Percentiles rank a stretch among this genome's conserved stretches.
Evolutionary conservation across 768 basidiomycete genomes (phyloP).

Genomic region (Collybiopsis confluens): DNA sequence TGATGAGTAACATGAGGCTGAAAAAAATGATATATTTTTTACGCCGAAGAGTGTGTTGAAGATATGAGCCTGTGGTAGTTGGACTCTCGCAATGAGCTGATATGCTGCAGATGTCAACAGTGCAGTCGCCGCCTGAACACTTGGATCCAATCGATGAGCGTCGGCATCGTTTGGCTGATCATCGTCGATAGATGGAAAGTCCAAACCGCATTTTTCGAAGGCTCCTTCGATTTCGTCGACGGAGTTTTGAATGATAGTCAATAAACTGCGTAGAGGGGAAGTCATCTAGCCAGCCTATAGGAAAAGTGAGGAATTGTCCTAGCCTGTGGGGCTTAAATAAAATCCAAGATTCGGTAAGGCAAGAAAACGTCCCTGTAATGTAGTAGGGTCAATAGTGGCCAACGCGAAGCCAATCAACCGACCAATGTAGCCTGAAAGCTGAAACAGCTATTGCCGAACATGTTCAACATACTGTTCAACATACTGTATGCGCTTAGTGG

Average conservation of each 20-base stretch:
- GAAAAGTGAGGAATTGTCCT: not conserved
- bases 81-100: constrained; percentile 1
- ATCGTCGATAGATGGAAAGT: constrained; percentile 4
- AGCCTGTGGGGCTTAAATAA: too few species aligned
- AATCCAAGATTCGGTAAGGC: too few species aligned
- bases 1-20: not conserved
- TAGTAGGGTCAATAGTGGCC: too few species aligned
- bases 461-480: too few species aligned
- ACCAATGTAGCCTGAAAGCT: too few species aligned
- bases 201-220: not conserved
- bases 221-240: not conserved
- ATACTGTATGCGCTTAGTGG: too few species aligned
- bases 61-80: constrained; percentile 1
- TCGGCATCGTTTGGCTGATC: not conserved
- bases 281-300: not conserved
- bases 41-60: constrained; percentile 4
- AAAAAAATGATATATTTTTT: not conserved
- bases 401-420: too few species aligned
- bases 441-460: too few species aligned
- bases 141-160: not conserved
- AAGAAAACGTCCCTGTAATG: too few species aligned
- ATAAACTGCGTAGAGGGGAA: not conserved
- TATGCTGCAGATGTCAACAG: not conserved
- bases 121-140: constrained; percentile 1
- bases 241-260: constrained; percentile 2